Evolutionary conservation across 441 rosid species (phyloP), one percentile per base, ranked within the genome.

Genomic region (Sinapis alba): DNA sequence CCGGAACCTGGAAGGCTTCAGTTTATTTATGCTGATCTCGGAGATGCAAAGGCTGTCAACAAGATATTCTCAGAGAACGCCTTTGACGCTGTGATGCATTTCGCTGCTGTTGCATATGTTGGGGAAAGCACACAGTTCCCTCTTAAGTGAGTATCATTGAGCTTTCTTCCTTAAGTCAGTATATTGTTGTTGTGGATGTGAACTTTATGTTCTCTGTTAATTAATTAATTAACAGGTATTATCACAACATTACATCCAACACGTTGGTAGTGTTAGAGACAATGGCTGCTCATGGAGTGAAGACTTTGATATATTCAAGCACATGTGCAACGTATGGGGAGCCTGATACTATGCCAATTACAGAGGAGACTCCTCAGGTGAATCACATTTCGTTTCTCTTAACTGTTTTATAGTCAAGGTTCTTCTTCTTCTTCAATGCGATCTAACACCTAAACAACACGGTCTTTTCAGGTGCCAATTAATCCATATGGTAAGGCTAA

Each of bases 401-500:
- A 34, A 79, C 34, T 68, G 30, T 38, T 75, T 60, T 26, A 4
- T 10, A 23, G 12, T 16, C 23, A 45, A 1, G 0, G 21, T 10
- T 26, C 7, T 23, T 61, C 71, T 50, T 36, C 47, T 12, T 57
- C 23, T 8, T n/a, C n/a, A n/a, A 43, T 20, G 66, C 2, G 5
- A 8, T 27, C 51, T 54, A 63, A 76, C 30, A 0, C 9, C 11
- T 45, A 2, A 20, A 19, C 7, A 23, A 34, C 47, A 41, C 15
- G 20, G 27, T 64, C 57, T 15, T 24, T 71, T 74, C 87, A 95
- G 99, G 81, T 82, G 11, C 97, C 99, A 12, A 96, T 93, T 36
- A 96, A 96, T 83, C 99, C 99, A 15, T 93, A 96, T 79, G 99
- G 99, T 53, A 95, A 93, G 83, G 99, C 99, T 20, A 96, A 96